Base-by-base conservation (phyloP, 768 basidiomycete species). In the Boletus coccyginus region DNA sequence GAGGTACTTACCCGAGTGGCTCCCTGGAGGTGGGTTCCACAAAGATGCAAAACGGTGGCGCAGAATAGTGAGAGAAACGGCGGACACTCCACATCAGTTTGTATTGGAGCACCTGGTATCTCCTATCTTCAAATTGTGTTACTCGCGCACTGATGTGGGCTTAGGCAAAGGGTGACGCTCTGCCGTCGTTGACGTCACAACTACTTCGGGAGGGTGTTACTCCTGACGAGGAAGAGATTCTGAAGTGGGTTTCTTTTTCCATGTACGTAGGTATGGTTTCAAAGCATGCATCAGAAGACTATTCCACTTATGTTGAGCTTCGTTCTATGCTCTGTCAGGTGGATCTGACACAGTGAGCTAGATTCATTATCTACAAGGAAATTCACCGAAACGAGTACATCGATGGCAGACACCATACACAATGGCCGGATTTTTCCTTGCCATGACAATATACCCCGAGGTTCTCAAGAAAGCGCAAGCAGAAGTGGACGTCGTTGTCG, bases 251-350 rank as follows among this genome's bases (percentile, higher is more conserved):
- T 21, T 38, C 56, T 7, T 53, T 55, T 10, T 27, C 52, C 3
- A 47, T 61, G 55, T 59, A 63, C 24, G 5, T 54, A 14, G 59
- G 64, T 62, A 47, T 31, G 47, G 8, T 14, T 27, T 53, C 41
- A 6, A 12, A 17, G 12, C 39, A 31, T 31, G 27, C n/a, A 12
- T 11, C 13, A 6, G 3, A 33, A 6, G 3, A 33, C 9, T 11
- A 12, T 4, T 17, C 2, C 5, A 11, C 31, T 54, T 24, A 19
- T 5, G 3, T 46, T 17, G n/a, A 16, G 17, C 6, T 2, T 32
- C 5, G 3, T 29, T 50, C 10, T 16, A 10, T 32, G 19, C n/a
- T 39, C 7, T 21, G 32, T 43, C 42, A 79, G 81, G 41, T 31
- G 65, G 54, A 48, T 33, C 60, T 2, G 62, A 66, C 10, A 64